A percentile compares a stretch with the other conserved stretches of the same genome.
phyloP scores from a whole-genome alignment of 441 rosid genomes.

The Euphorbia schlechtendalii region DNA sequence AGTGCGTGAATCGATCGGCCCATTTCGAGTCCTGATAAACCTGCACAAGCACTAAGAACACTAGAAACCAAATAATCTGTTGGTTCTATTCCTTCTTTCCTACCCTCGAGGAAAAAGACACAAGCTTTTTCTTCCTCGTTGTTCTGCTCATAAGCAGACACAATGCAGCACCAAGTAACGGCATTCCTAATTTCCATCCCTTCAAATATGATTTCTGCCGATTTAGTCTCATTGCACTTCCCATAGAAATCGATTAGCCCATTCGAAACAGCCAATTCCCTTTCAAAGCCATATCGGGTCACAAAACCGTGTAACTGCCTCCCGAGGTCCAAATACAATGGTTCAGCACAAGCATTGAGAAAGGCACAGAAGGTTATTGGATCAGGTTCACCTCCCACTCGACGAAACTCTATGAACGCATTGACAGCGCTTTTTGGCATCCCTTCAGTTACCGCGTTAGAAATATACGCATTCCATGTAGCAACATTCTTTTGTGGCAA shows the following conservation, averaged over 20 bases:
- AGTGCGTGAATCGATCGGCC: slow-evolving; percentile 69
- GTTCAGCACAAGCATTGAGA: slow-evolving; percentile 66
- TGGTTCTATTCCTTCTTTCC: slow-evolving; percentile 45
- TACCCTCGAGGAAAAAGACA: slow-evolving; percentile 34
- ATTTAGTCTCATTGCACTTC: slow-evolving; percentile 52
- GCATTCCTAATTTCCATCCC: slow-evolving; percentile 46
- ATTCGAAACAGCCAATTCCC: slow-evolving; percentile 51
- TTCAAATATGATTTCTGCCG: slow-evolving; percentile 44
- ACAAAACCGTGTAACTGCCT: slow-evolving; percentile 57
- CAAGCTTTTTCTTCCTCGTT: slow-evolving; percentile 73
- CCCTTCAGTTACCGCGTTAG: slow-evolving; percentile 59
- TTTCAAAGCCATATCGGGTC: slow-evolving; percentile 44
- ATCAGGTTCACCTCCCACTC: slow-evolving; percentile 55
- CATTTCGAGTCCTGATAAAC: slow-evolving; percentile 56
- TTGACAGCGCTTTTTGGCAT: slow-evolving; percentile 40
- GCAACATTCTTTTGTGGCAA: slow-evolving; percentile 56
- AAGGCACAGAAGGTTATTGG: slow-evolving; percentile 60
- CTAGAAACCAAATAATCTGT: slow-evolving; percentile 73
- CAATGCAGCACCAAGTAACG: slow-evolving; percentile 83
- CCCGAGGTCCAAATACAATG: slow-evolving; percentile 40
- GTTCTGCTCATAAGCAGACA: slow-evolving; percentile 67
- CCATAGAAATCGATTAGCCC: slow-evolving; percentile 83
- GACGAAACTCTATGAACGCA: slow-evolving; percentile 49
- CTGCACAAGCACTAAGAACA: slow-evolving; percentile 64
- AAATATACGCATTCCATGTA: slow-evolving; percentile 72